Percentiles rank a stretch among this genome's conserved stretches.
Evolutionary conservation across 73 alveolate genomes (phyloP).

Genomic region (Tetrahymena borealis): DNA sequence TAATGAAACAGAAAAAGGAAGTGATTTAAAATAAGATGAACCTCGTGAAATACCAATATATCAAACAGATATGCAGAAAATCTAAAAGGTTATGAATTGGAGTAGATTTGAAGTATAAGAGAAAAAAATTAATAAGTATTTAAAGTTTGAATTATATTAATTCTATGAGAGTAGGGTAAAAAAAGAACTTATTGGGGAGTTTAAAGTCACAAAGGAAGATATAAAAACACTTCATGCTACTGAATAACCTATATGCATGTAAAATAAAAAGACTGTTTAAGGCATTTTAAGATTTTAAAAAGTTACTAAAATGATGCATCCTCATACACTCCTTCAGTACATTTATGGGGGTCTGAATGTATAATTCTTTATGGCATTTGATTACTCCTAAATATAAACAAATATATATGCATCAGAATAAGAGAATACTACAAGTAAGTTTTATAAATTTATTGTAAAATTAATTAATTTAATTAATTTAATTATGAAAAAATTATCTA

Average conservation of each 20-base stretch:
- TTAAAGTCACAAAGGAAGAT: background rate
- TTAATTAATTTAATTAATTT: background rate
- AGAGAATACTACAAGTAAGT: background rate
- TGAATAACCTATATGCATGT: background rate
- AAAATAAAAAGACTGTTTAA: background rate
- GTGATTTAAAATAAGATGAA: background rate
- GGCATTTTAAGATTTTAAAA: background rate
- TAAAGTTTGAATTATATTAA: background rate
- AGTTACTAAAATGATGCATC: background rate
- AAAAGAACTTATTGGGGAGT: background rate
- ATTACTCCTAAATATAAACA: background rate
- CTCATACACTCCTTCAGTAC: background rate
- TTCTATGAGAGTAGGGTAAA: background rate
- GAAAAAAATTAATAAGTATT: background rate
- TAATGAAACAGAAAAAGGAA: background rate
- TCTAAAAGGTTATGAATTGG: background rate
- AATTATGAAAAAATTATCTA: too few species aligned
- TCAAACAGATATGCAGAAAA: background rate
- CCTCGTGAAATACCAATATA: background rate
- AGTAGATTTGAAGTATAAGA: background rate
- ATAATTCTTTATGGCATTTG: background rate
- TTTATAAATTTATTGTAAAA: background rate
- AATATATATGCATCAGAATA: background rate
- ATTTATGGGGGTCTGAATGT: background rate
- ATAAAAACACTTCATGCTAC: background rate